Evolutionary conservation across 2,329 filamentous ascomycete species (phyloP).

Genomic region (Paramyrothecium roridum): DNA sequence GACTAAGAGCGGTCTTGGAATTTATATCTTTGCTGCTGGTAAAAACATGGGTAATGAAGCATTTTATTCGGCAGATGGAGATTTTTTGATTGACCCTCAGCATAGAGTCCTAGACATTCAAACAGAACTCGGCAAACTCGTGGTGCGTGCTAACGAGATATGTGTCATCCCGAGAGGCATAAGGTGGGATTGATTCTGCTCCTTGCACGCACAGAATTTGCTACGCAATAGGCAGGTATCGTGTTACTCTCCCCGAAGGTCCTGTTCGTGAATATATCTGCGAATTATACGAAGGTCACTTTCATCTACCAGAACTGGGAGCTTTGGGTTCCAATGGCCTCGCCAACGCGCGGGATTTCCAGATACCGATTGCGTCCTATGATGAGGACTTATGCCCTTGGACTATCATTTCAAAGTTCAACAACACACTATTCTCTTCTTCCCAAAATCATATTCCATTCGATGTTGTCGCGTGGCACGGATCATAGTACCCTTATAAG

Average conservation of each 20-base stretch:
- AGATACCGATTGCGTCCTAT: slow-evolving; percentile 57
- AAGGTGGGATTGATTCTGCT: slow-evolving; percentile 29
- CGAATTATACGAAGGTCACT: slow-evolving; percentile 64
- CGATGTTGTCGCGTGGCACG: slow-evolving; percentile 79
- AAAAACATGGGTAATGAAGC: slow-evolving; percentile 43
- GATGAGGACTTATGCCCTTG: slow-evolving; percentile 21
- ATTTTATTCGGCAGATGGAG: slow-evolving; percentile 61
- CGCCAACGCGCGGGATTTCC: slow-evolving; percentile 64
- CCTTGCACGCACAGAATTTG: too few relatives aligned
- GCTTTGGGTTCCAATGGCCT: slow-evolving; percentile 64
- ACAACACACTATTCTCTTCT: slow-evolving; percentile 45
- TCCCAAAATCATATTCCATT: slow-evolving; percentile 70
- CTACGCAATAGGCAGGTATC: slow-evolving; percentile 7
- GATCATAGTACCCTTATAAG: slow-evolving; percentile 77
- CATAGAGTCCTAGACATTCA: slow-evolving; percentile 64
- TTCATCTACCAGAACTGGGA: slow-evolving; percentile 63
- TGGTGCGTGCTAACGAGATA: slow-evolving; percentile 67
- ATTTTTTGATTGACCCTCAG: slow-evolving; percentile 64
- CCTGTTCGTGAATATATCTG: slow-evolving; percentile 64
- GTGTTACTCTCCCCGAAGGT: slow-evolving; percentile 36
- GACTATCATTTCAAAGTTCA: slow-evolving; percentile 60
- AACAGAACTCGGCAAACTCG: slow-evolving; percentile 64
- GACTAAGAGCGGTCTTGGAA: slow-evolving; percentile 43
- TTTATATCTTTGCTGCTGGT: slow-evolving; percentile 46
- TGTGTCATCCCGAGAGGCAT: slow-evolving; percentile 63